Evolutionary conservation across 441 rosid genomes (phyloP).

Genomic region (Brassica balearica): DNA sequence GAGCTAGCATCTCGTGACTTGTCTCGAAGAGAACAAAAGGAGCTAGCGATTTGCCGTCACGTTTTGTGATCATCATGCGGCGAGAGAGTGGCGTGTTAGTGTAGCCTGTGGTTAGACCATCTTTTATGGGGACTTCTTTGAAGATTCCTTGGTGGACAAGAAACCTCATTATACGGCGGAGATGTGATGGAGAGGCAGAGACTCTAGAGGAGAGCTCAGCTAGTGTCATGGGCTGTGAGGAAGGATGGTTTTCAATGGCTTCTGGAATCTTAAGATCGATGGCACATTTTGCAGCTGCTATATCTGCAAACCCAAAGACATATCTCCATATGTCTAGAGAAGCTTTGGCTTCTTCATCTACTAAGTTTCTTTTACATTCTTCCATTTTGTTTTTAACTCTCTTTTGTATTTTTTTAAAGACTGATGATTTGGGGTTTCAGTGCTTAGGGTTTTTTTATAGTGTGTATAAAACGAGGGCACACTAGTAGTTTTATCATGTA

Average conservation of each 20-base stretch:
- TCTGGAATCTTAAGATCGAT: conserved; percentile 75
- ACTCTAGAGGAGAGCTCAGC: conserved; percentile 58
- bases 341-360: conserved; percentile 56
- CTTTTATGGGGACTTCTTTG: conserved; percentile 44
- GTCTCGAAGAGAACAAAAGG: conserved; percentile 51
- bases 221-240: conserved; percentile 53
- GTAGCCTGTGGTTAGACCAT: conserved; percentile 45
- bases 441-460: conserved; percentile 26
- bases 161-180: conserved; percentile 71
- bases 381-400: conserved; percentile 15
- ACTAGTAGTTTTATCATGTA: not conserved
- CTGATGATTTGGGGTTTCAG: conserved; percentile 2
- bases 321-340: conserved; percentile 63
- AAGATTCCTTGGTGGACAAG: conserved; percentile 57
- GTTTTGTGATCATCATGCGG: conserved; percentile 44
- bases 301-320: conserved; percentile 56
- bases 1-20: conserved; percentile 60
- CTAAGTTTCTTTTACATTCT: conserved; percentile 14
- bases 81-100: conserved; percentile 67
- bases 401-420: conserved; percentile 11
- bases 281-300: conserved; percentile 77
- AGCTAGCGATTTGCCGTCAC: conserved; percentile 51
- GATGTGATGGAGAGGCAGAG: conserved; percentile 54
- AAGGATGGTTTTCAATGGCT: conserved; percentile 55
- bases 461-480: not conserved